Conservation (phyloP, 805 yeast species). For the Wickerhamiella sergipiensis region DNA sequence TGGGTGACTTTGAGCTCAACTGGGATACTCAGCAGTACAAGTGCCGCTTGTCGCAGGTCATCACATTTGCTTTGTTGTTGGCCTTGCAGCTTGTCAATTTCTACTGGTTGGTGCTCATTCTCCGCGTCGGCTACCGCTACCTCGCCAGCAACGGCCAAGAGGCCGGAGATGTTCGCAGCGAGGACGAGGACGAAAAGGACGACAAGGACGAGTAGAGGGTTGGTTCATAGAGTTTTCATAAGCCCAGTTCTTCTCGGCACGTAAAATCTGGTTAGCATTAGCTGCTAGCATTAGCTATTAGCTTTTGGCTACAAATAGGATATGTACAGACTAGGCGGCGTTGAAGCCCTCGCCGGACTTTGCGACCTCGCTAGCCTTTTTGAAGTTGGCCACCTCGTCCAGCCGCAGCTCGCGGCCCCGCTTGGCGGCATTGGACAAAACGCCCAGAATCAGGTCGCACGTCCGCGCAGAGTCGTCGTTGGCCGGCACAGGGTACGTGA, state of each 20-base stretch:
- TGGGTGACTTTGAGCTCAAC: constrained; percentile 68
- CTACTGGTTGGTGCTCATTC: constrained; percentile 76
- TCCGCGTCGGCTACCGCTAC: constrained; percentile 62
- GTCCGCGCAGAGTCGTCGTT: constrained; percentile 86
- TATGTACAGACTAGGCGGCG: neutral
- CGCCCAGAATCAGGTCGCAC: constrained; percentile 65
- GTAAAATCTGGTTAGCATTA: neutral
- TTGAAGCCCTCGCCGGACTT: constrained; percentile 13
- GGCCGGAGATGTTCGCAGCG: constrained; percentile 70
- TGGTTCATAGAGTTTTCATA: too few relatives aligned
- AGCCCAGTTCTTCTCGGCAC: too few relatives aligned
- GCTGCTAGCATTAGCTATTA: neutral
- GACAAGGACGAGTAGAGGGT: too few relatives aligned
- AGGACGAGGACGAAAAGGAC: constrained; percentile 37
- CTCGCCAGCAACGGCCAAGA: constrained; percentile 40
- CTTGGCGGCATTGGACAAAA: constrained; percentile 74
- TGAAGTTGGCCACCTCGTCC: constrained; percentile 24
- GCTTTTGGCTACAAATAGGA: neutral
- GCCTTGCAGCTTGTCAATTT: constrained; percentile 76
- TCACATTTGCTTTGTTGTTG: constrained; percentile 62
- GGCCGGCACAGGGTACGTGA: constrained; percentile 92
- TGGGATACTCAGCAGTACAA: constrained; percentile 90
- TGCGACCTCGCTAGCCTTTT: constrained; percentile 15
- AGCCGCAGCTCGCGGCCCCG: constrained; percentile 54
- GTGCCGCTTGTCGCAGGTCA: constrained; percentile 89